Evolutionary conservation across 2,329 filamentous ascomycete genomes (phyloP).

Genomic region (Fusarium decemcellulare): DNA sequence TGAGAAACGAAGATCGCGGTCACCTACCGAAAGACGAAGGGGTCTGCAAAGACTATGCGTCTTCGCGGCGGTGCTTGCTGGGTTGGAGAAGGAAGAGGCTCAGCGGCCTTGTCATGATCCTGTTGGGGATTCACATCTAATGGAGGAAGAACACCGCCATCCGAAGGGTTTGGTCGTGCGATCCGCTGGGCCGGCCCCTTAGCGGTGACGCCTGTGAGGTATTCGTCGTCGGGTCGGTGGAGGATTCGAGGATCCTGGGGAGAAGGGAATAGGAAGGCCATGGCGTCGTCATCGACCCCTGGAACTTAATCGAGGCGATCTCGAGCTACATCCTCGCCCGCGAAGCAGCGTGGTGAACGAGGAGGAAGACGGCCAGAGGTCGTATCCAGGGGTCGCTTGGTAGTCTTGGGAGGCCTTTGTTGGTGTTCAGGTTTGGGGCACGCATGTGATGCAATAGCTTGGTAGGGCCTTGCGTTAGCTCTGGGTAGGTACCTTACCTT

Average conservation of each 20-base stretch:
- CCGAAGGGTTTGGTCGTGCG: constrained; percentile 39
- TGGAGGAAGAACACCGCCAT: constrained; percentile 33
- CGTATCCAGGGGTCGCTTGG: constrained; percentile 23
- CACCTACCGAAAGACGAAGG: constrained; percentile 68
- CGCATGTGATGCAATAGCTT: constrained; percentile 50
- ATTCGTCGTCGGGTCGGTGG: constrained; percentile 47
- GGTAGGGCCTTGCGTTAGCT: constrained; percentile 39
- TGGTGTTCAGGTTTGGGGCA: constrained; percentile 34
- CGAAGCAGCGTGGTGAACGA: constrained; percentile 26
- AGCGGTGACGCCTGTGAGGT: constrained; percentile 28
- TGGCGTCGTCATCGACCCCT: constrained; percentile 51
- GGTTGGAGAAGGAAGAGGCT: constrained; percentile 23
- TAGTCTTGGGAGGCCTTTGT: constrained; percentile 29
- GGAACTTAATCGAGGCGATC: constrained; percentile 32
- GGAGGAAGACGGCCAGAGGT: constrained; percentile 27
- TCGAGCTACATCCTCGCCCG: constrained; percentile 45
- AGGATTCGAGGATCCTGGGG: constrained; percentile 42
- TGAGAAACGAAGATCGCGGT: not conserved
- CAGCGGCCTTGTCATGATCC: constrained; percentile 29
- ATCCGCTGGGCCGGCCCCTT: constrained; percentile 40
- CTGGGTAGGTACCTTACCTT: constrained; percentile 32
- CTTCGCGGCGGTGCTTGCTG: constrained; percentile 50
- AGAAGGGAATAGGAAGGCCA: constrained; percentile 56
- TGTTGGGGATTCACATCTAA: constrained; percentile 38
- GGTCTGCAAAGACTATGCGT: constrained; percentile 70